These are phyloP conservation scores for Xylaria sp. DNA, from an alignment of 495 filamentous ascomycete genomes.

Conservation along the genomic window DNA sequence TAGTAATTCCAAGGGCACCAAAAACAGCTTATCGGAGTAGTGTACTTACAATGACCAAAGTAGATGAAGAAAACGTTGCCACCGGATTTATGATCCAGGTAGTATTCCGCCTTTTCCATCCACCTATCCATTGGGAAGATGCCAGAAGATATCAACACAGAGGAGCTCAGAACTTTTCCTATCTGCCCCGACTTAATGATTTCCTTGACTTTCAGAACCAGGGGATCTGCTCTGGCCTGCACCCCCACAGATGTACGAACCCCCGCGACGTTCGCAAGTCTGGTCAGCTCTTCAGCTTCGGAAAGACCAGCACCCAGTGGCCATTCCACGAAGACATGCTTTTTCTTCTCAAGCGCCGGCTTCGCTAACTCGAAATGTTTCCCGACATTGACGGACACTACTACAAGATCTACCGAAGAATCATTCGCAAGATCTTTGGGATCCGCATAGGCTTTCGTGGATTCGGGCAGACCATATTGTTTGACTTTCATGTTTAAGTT, in stretches of 20 bases:
- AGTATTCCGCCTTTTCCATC: constrained; percentile 33
- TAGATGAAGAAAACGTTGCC: constrained; percentile 37
- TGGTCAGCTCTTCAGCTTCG: constrained; percentile 37
- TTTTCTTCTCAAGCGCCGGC: constrained; percentile 54
- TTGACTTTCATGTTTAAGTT: constrained; percentile 30
- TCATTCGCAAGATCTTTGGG: constrained; percentile 56
- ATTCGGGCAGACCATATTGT: constrained; percentile 46
- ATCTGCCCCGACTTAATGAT: constrained; percentile 36
- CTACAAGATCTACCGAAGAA: constrained; percentile 60
- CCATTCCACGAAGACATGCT: constrained; percentile 64
- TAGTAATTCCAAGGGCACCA: not conserved
- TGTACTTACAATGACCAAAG: constrained; percentile 42
- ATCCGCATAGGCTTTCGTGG: constrained; percentile 52
- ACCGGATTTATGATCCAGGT: constrained; percentile 39
- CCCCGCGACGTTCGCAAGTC: constrained; percentile 40
- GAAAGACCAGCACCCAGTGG: constrained; percentile 36
- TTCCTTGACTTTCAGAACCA: constrained; percentile 34
- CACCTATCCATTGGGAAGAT: constrained; percentile 22
- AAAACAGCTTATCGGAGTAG: not conserved
- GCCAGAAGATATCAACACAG: constrained; percentile 18
- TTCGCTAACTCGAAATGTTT: constrained; percentile 54
- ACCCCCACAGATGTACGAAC: constrained; percentile 44
- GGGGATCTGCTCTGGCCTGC: constrained; percentile 33
- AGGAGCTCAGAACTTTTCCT: constrained; percentile 37
- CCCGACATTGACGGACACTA: constrained; percentile 51